Percentiles rank a stretch among this genome's conserved stretches.
These are phyloP conservation scores for Microcera coccophila DNA, from an alignment of 2,329 filamentous ascomycete species.

Conservation along the genomic window DNA sequence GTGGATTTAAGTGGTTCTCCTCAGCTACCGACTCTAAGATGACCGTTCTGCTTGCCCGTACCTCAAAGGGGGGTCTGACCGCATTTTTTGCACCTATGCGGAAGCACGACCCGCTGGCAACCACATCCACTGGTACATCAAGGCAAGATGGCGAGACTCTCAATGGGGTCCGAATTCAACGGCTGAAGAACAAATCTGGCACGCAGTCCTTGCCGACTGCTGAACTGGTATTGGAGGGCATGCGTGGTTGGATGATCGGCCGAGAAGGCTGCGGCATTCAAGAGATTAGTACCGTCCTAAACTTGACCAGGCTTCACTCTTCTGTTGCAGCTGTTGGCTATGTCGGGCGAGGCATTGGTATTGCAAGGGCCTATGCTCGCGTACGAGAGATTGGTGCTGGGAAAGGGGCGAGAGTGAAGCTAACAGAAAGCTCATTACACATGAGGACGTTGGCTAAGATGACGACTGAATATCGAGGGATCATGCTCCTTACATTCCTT, in stretches of 20 bases:
- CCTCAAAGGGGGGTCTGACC: constrained; percentile 28
- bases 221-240: constrained; percentile 62
- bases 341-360: constrained; percentile 52
- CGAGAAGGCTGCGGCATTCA: constrained; percentile 62
- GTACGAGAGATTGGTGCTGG: constrained; percentile 51
- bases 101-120: constrained; percentile 35
- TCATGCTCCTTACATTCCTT: constrained; percentile 54
- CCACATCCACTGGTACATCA: constrained; percentile 25
- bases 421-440: constrained; percentile 53
- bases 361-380: constrained; percentile 55
- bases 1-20: constrained; percentile 62
- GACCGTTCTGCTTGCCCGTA: constrained; percentile 61
- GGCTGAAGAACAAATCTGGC: constrained; percentile 70
- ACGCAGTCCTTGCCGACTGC: constrained; percentile 68
- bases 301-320: constrained; percentile 60
- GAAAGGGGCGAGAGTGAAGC: constrained; percentile 40
- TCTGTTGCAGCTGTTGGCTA: constrained; percentile 50
- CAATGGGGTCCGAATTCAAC: constrained; percentile 65
- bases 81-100: constrained; percentile 62
- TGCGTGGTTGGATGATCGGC: constrained; percentile 64
- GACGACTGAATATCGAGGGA: constrained; percentile 52
- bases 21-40: constrained; percentile 40
- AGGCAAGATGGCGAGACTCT: constrained; percentile 39
- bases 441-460: constrained; percentile 55
- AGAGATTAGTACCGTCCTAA: constrained; percentile 65